Evolutionary conservation across 306 rosid species (phyloP).

Genomic region (Inga laurina): DNA sequence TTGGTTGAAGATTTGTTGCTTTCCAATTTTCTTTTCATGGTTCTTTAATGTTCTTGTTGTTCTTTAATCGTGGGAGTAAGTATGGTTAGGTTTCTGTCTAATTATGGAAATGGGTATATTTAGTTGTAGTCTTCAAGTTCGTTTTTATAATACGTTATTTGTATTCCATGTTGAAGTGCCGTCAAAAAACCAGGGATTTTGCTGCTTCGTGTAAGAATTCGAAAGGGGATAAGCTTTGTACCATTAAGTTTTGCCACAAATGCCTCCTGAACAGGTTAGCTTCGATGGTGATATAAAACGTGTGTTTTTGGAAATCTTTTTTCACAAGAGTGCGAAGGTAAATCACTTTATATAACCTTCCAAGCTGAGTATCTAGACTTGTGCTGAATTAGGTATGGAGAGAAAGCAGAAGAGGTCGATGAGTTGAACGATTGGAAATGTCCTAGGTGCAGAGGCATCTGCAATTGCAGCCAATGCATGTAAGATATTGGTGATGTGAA

Average conservation of each 20-base stretch:
- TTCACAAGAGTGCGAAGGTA: background rate
- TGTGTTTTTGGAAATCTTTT: background rate
- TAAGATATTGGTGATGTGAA: slow-evolving; percentile 27
- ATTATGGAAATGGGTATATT: background rate
- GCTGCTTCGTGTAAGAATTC: slow-evolving; percentile 54
- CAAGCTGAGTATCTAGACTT: background rate
- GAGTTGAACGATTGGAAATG: slow-evolving; percentile 58
- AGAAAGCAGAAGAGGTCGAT: slow-evolving; percentile 53
- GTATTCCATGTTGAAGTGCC: background rate
- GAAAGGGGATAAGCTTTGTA: slow-evolving; percentile 49
- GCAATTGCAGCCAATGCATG: slow-evolving; percentile 87
- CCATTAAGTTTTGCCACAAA: slow-evolving; percentile 53
- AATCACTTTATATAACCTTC: background rate
- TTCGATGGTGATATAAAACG: background rate
- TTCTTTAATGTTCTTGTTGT: background rate
- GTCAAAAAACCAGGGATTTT: slow-evolving; percentile 59
- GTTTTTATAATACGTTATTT: background rate
- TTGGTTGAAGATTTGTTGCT: background rate
- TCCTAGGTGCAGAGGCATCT: slow-evolving; percentile 72
- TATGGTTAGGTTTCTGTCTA: background rate
- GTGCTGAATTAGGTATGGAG: slow-evolving; percentile 65
- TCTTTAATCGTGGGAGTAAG: background rate
- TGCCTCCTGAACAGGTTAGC: slow-evolving; percentile 79
- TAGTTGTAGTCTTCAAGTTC: background rate
- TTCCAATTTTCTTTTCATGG: background rate